Percentiles rank a stretch among this genome's conserved stretches.
phyloP scores from a whole-genome alignment of 257 asterid species.

The Jacaranda copaia region DNA sequence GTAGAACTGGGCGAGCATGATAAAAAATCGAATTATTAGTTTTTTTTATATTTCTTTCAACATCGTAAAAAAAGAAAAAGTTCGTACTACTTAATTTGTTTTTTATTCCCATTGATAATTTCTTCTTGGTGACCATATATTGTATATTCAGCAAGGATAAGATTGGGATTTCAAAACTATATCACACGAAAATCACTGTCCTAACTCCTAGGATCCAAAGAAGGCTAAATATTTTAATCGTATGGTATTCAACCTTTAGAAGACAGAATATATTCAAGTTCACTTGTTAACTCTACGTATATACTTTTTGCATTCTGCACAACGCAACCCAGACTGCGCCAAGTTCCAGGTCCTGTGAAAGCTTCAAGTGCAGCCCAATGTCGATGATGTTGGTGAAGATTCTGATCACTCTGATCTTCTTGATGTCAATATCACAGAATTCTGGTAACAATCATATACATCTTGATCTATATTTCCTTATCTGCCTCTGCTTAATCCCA shows the following conservation, averaged over 20 bases:
- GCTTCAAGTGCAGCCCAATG: constrained; percentile 28
- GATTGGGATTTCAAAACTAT: constrained; percentile 36
- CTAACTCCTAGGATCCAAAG: constrained; percentile 6
- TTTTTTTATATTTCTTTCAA: neutral
- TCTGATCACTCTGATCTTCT: constrained; percentile 45
- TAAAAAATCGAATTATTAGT: neutral
- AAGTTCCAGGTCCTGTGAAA: constrained; percentile 29
- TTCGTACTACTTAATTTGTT: neutral
- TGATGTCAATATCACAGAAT: constrained; percentile 40
- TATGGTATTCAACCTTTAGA: constrained; percentile 20
- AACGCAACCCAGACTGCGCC: neutral
- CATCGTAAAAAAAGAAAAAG: neutral
- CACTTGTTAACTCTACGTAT: constrained; percentile 13
- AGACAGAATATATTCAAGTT: constrained; percentile 9
- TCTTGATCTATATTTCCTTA: neutral
- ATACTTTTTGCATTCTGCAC: neutral
- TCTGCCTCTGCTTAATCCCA: neutral
- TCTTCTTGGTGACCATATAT: constrained; percentile 20
- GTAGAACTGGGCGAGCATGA: neutral
- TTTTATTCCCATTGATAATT: constrained; percentile 17
- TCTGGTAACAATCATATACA: constrained; percentile 45
- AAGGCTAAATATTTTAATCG: constrained; percentile 1
- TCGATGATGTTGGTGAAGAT: constrained; percentile 39
- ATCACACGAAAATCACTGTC: constrained; percentile 14
- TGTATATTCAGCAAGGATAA: constrained; percentile 29